Conservation (phyloP, 495 filamentous ascomycete species). For the Pyrenula aspistea region DNA sequence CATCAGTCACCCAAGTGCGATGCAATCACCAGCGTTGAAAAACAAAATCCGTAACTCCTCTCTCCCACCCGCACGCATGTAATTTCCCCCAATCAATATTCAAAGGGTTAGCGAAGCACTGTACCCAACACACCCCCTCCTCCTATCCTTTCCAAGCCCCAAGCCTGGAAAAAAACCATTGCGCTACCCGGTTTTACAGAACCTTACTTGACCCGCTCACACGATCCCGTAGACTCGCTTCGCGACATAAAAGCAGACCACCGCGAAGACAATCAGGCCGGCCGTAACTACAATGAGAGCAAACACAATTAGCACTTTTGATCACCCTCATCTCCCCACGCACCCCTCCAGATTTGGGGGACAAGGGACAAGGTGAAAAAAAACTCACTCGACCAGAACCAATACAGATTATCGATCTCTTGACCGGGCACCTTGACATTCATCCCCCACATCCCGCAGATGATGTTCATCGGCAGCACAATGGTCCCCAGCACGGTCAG, state of each 20-base stretch:
- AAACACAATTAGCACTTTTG: conserved; percentile 23
- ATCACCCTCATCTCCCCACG: conserved; percentile 33
- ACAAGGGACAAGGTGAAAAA: not conserved
- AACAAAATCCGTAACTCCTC: too few relatives aligned
- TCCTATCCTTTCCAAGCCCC: too few relatives aligned
- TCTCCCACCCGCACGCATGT: too few relatives aligned
- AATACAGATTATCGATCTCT: conserved; percentile 47
- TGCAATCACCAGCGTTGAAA: too few relatives aligned
- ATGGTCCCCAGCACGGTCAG: conserved; percentile 94
- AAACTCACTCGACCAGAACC: conserved; percentile 51
- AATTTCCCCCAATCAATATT: too few relatives aligned
- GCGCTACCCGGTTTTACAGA: too few relatives aligned
- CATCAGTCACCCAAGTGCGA: too few relatives aligned
- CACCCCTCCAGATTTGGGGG: too few relatives aligned
- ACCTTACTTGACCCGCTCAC: too few relatives aligned
- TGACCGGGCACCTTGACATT: conserved; percentile 94
- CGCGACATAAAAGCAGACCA: conserved; percentile 67
- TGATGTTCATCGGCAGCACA: conserved; percentile 94
- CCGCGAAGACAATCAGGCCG: conserved; percentile 63
- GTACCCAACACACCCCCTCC: too few relatives aligned
- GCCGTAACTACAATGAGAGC: conserved; percentile 58
- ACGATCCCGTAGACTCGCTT: conserved; percentile 67
- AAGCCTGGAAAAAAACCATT: too few relatives aligned
- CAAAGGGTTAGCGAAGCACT: too few relatives aligned
- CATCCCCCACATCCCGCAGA: conserved; percentile 98